A percentile compares a stretch with the other conserved stretches of the same genome.
Conservation (phyloP, 495 filamentous ascomycete genomes). For the Friedmanniomyces simplex region DNA sequence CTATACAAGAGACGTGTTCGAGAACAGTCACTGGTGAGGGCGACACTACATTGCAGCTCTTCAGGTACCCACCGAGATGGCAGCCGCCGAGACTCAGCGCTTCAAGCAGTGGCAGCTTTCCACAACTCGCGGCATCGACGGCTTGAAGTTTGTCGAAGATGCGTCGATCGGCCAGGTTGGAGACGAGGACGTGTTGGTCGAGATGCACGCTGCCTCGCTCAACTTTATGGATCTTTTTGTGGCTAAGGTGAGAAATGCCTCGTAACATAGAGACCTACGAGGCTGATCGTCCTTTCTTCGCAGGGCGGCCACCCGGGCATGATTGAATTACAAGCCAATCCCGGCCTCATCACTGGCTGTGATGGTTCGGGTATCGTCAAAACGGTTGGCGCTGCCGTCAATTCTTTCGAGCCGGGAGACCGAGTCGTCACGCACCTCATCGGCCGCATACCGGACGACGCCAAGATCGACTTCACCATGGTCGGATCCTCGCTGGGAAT, state of each 20-base stretch:
- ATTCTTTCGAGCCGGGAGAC: constrained; percentile 14
- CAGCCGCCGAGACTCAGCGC: neutral
- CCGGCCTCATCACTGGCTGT: constrained; percentile 18
- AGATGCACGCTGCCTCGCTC: constrained; percentile 18
- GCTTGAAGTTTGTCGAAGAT: neutral
- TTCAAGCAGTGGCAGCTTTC: constrained; percentile 6
- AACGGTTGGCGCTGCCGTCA: constrained; percentile 10
- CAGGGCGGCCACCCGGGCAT: constrained; percentile 9
- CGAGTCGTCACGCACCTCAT: constrained; percentile 15
- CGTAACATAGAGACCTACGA: too few relatives aligned
- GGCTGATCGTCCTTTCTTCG: too few relatives aligned
- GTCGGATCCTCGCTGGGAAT: constrained; percentile 3
- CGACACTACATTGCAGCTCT: neutral
- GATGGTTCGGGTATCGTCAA: constrained; percentile 28
- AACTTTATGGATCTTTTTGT: constrained; percentile 22
- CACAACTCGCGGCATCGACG: neutral
- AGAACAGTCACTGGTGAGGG: neutral
- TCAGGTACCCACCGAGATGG: neutral
- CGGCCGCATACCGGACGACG: neutral
- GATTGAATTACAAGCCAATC: neutral
- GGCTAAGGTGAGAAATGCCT: neutral
- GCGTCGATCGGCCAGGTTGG: neutral
- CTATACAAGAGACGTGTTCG: neutral
- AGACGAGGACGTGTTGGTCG: neutral
- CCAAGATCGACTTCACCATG: constrained; percentile 8